These are phyloP conservation scores for Euphrasia arctica DNA, from an alignment of 305 asterid species.

Conservation along the genomic window DNA sequence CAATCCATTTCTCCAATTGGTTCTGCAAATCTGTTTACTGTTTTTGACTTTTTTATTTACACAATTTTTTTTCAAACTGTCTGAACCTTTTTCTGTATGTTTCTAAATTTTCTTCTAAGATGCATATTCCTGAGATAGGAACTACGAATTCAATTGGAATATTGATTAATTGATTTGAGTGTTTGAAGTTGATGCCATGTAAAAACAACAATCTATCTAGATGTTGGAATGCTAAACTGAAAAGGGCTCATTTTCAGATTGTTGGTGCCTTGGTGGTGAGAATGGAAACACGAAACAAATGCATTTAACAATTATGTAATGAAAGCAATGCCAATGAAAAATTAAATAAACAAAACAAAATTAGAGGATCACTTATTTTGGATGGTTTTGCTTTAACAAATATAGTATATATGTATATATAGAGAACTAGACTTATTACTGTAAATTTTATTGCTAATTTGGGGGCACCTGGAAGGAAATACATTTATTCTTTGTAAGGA, in stretches of 20 bases:
- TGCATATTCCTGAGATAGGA: slow-evolving; percentile 15
- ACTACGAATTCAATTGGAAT: not conserved
- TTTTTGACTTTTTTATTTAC: slow-evolving; percentile 1
- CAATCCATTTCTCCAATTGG: slow-evolving; percentile 9
- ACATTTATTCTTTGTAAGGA: not conserved
- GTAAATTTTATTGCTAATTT: not conserved
- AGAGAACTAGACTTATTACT: not conserved
- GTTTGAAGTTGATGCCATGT: not conserved
- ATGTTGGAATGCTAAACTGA: slow-evolving; percentile 1
- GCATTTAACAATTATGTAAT: slow-evolving; percentile 3
- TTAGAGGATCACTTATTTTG: not conserved
- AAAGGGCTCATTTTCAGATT: not conserved
- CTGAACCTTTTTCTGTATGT: slow-evolving; percentile 12
- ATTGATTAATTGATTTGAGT: slow-evolving; percentile 11
- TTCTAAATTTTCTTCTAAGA: slow-evolving; percentile 9
- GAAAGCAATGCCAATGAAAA: not conserved
- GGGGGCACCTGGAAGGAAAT: slow-evolving; percentile 10
- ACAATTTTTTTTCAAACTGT: slow-evolving; percentile 14
- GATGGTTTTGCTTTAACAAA: slow-evolving; percentile 4
- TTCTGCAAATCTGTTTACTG: slow-evolving; percentile 6
- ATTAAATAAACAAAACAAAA: not conserved
- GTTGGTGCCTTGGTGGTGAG: not conserved
- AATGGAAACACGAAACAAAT: slow-evolving; percentile 2
- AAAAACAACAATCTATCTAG: not conserved
- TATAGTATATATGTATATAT: not conserved